phyloP scores from a whole-genome alignment of 176 grass and related monocot species.

The Musa itinerans region DNA sequence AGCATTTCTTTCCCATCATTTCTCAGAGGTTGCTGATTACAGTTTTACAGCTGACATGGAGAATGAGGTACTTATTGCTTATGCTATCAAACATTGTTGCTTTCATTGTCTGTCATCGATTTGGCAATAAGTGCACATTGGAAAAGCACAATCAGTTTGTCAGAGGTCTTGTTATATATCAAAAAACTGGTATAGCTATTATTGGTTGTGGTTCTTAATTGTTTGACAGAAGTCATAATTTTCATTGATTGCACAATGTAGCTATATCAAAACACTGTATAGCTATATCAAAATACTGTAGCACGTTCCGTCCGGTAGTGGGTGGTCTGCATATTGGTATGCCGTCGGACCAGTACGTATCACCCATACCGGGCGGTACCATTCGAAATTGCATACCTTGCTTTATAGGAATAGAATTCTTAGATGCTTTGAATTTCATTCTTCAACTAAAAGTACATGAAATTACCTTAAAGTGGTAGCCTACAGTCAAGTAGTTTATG shows the following conservation, averaged over 20 bases:
- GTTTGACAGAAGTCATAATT: neutral
- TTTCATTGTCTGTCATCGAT: neutral
- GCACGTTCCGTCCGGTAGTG: too few relatives aligned
- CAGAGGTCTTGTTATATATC: neutral
- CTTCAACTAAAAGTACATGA: neutral
- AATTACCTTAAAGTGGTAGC: too few relatives aligned
- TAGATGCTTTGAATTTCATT: neutral
- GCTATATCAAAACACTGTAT: too few relatives aligned
- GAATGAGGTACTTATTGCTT: conserved; percentile 51
- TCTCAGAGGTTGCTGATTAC: conserved; percentile 75
- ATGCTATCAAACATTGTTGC: neutral
- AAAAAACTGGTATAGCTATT: conserved; percentile 8
- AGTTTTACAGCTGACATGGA: conserved; percentile 96
- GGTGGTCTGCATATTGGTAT: too few relatives aligned
- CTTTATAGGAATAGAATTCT: neutral
- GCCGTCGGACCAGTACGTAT: too few relatives aligned
- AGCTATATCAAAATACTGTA: too few relatives aligned
- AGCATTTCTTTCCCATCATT: conserved; percentile 77
- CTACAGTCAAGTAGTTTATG: too few relatives aligned
- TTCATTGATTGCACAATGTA: neutral
- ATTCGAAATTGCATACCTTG: too few relatives aligned
- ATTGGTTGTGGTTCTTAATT: conserved; percentile 7
- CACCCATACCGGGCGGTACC: too few relatives aligned
- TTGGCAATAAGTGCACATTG: neutral
- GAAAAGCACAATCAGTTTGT: neutral